These are phyloP conservation scores for Eucalyptus grandis DNA, from an alignment of 345 rosid species.

Conservation along the genomic window DNA sequence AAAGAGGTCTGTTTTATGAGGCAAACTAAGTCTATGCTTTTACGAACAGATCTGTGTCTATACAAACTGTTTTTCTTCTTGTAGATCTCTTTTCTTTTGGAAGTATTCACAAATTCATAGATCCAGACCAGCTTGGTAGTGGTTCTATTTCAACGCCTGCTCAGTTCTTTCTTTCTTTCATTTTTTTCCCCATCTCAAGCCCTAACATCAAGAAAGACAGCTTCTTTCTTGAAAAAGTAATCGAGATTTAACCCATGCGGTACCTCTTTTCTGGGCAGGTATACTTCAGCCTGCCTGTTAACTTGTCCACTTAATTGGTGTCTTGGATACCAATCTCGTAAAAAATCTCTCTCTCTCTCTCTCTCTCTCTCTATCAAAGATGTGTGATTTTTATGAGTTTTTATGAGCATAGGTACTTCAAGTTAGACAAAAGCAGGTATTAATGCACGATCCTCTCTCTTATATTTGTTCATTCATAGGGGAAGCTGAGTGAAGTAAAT, in stretches of 20 bases:
- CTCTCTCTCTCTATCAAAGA: background rate
- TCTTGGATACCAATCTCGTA: background rate
- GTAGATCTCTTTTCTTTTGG: background rate
- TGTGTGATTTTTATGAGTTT: background rate
- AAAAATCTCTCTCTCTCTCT: background rate
- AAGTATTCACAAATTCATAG: background rate
- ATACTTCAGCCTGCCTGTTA: background rate
- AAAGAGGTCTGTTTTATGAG: background rate
- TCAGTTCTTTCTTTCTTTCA: background rate
- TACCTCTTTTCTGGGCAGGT: background rate
- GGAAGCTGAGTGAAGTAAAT: background rate
- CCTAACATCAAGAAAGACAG: background rate
- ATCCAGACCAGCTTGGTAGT: background rate
- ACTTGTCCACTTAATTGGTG: background rate
- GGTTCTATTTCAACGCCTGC: background rate
- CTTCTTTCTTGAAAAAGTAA: background rate
- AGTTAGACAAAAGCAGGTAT: background rate
- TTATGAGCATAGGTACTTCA: background rate
- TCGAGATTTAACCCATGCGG: background rate
- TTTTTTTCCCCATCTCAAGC: background rate
- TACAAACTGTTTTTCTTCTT: background rate
- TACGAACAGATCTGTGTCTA: background rate
- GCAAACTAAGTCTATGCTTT: background rate
- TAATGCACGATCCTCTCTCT: background rate
- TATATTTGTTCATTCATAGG: background rate